Base-by-base conservation (phyloP, 73 alveolate species). In the Tetrahymena thermophila region DNA sequence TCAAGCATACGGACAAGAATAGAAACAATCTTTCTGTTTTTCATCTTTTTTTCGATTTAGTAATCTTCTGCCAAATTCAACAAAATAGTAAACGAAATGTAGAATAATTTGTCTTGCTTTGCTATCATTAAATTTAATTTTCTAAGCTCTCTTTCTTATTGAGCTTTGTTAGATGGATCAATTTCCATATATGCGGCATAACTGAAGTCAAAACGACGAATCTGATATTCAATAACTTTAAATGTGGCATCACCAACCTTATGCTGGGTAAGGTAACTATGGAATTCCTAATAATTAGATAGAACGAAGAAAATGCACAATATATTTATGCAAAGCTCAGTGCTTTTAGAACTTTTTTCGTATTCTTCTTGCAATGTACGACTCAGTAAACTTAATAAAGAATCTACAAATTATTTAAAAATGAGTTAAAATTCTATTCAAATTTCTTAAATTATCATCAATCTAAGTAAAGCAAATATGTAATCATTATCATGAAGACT, bases 51-150 rank as follows among this genome's bases (percentile, higher is more conserved):
- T 95, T 99, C 99, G 31, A 99, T 98, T 93, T 97, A 96, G 35
- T 98, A 97, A 95, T 99, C 99, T 96, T 99, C 99, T 4, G 99
- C 99, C 95, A 99, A 97, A 95, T 99, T 98, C 93, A 98, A 97
- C n/a, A 99, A 98, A 23, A 99, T 98, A 85, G 98, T 98, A 93
- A 99, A 98, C 38, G 99, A 98, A 37, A 98, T 99, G 83, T 97
- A 98, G 94, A 99, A 97, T 56, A 99, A 96, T 96, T 99, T 98
- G 96, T 99, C 99, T 95, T 99, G 99, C 94, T 99, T 98, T 94
- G 98, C 98, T 85, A 98, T 98, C 97, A 98, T 97, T 35, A 97
- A 93, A 96, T 97, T 96, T 56, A 98, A 97, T 96, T 98, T 97
- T 89, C 93, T 95, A 57, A 95, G 94, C 95, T 98, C 98, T 94